Evolutionary conservation across 495 filamentous ascomycete species (phyloP).

Genomic region (Xylaria intraflava): DNA sequence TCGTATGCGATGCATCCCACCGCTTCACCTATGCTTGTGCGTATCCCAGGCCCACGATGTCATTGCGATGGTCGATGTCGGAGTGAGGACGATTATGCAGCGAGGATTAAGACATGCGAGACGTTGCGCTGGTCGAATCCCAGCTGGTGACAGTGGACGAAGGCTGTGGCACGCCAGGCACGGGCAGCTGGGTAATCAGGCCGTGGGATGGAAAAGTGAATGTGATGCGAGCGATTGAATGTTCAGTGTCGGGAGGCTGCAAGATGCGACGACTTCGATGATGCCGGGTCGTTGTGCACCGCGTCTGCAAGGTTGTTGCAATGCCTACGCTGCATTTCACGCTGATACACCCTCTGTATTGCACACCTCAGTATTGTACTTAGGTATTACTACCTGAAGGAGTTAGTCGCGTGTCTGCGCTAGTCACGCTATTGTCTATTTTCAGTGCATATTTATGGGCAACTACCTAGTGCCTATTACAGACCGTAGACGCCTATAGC

Average conservation of each 20-base stretch:
- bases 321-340: not conserved
- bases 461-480: no score
- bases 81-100: not conserved
- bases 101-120: not conserved
- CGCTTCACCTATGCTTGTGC: constrained; percentile 6
- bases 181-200: not conserved
- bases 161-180: not conserved
- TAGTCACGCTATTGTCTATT: no score
- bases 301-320: constrained; percentile 7
- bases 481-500: no score
- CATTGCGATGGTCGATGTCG: constrained; percentile 5
- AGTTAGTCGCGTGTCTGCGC: no score
- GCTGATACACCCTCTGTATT: not conserved
- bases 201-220: not conserved
- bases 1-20: constrained; percentile 10
- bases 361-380: not conserved
- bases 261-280: not conserved
- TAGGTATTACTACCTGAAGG: no score
- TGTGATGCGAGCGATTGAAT: not conserved
- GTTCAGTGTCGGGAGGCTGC: not conserved
- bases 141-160: not conserved
- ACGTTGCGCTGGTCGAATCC: not conserved
- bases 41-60: not conserved
- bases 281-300: not conserved
- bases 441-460: no score